Evolutionary conservation across 768 basidiomycete species (phyloP), one percentile per base, ranked within the genome.

Genomic region (Glaciozyma martinii): DNA sequence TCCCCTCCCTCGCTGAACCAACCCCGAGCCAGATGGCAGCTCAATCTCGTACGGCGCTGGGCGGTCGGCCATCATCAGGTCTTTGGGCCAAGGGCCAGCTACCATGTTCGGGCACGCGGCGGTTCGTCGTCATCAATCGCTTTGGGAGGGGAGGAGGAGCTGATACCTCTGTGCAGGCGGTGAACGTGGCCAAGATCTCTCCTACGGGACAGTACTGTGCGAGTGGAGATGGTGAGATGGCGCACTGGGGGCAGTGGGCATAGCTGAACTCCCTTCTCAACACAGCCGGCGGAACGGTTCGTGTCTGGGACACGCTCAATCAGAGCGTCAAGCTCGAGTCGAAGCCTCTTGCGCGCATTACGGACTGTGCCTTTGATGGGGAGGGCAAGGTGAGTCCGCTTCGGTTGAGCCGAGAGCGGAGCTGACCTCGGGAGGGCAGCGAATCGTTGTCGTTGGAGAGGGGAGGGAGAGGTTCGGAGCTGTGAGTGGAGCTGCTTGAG

Each of bases 341-440:
- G 27, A 71, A 68, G 54, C 64, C 66, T 5, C 49, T 71, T 46
- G 60, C 64, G 0, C 42, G 32, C n/a, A 68, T 71, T 72, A 92
- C 91, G 71, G 94, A 98, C 77, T 82, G 97, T 27, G 86, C 87
- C 15, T 95, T 91, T 91, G 94, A 98, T 73, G 89, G 87, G 2
- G 94, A 97, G 76, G 90, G 88, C 73, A 94, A 40, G 37, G 37
- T 40, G 37, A 6, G 37, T 13, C 10, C 5, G 37, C 10, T 13
- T 40, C 12, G 37, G 7, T 2, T 8, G 37, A 13, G 37, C 12
- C 2, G 10, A 40, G 10, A 40, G 37, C 37, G 37, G 12, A 40
- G 37, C 37, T 40, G 37, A 40, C 37, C 7, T 40, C 37, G 37
- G 7, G 15, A 40, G 37, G 33, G 37, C 37, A 95, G 76, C 82